These are phyloP conservation scores for Fusarium tanahbumbuense DNA, from an alignment of 2,329 filamentous ascomycete genomes.

Conservation along the genomic window DNA sequence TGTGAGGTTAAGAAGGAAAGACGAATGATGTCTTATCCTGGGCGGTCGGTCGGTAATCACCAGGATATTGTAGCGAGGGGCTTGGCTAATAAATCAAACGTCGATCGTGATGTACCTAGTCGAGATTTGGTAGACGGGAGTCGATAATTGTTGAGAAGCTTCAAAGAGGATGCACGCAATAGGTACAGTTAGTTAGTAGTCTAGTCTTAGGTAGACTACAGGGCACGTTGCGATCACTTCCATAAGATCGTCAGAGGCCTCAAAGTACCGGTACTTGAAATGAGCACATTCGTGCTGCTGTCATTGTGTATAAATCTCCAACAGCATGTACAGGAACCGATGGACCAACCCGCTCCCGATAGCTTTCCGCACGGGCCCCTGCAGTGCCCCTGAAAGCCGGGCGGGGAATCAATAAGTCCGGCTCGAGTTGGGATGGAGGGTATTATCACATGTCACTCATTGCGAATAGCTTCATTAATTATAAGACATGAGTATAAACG, in stretches of 20 bases:
- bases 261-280: constrained; percentile 24
- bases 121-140: constrained; percentile 30
- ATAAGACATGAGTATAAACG: not conserved
- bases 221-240: constrained; percentile 36
- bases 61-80: constrained; percentile 14
- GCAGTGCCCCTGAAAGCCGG: constrained; percentile 34
- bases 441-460: constrained; percentile 25
- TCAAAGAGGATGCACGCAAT: constrained; percentile 32
- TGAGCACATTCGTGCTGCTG: not conserved
- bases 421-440: not conserved
- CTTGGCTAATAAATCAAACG: constrained; percentile 38
- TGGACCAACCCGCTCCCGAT: constrained; percentile 25
- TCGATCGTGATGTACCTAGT: constrained; percentile 44
- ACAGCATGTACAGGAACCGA: constrained; percentile 22
- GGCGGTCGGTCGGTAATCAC: constrained; percentile 13
- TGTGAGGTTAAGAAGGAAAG: constrained; percentile 15
- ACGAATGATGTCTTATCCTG: constrained; percentile 4
- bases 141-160: constrained; percentile 42
- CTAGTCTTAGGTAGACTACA: constrained; percentile 1
- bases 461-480: constrained; percentile 16
- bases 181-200: not conserved
- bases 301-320: not conserved
- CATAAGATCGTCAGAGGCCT: constrained; percentile 23
- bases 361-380: constrained; percentile 35
- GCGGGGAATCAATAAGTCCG: constrained; percentile 37